Evolutionary conservation across 768 basidiomycete species (phyloP).

Genomic region (Mycena galericulata): DNA sequence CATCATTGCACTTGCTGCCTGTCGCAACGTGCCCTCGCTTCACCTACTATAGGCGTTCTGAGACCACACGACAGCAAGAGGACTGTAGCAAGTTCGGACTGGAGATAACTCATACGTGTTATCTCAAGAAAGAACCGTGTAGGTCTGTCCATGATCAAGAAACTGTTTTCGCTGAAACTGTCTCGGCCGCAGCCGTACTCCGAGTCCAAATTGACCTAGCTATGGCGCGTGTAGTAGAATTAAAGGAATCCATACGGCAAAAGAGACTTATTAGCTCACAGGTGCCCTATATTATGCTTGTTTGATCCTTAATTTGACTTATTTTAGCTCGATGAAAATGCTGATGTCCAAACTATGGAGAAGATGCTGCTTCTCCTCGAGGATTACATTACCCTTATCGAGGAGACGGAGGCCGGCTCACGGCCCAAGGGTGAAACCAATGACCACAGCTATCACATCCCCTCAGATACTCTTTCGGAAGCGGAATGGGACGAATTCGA

Average conservation of each 20-base stretch:
- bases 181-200: slow-evolving; percentile 61
- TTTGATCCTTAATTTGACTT: neutral
- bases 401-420: slow-evolving; percentile 55
- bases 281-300: neutral
- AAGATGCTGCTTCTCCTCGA: slow-evolving; percentile 71
- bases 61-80: slow-evolving; percentile 51
- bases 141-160: slow-evolving; percentile 41
- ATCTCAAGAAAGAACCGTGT: slow-evolving; percentile 81
- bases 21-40: slow-evolving; percentile 85
- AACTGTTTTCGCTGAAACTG: neutral
- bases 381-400: slow-evolving; percentile 69
- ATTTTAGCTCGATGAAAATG: slow-evolving; percentile 15
- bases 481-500: slow-evolving; percentile 86
- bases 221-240: slow-evolving; percentile 62
- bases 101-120: slow-evolving; percentile 86
- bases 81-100: slow-evolving; percentile 84
- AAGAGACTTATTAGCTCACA: slow-evolving; percentile 10
- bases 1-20: slow-evolving; percentile 76
- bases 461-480: slow-evolving; percentile 73
- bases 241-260: slow-evolving; percentile 48
- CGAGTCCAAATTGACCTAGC: slow-evolving; percentile 75
- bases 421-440: slow-evolving; percentile 46
- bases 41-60: slow-evolving; percentile 78
- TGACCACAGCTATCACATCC: slow-evolving; percentile 69
- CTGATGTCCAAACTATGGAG: slow-evolving; percentile 37